These are phyloP conservation scores for Yamadazyma diospyri DNA, from an alignment of 1,139 yeast genomes.

Conservation along the genomic window DNA sequence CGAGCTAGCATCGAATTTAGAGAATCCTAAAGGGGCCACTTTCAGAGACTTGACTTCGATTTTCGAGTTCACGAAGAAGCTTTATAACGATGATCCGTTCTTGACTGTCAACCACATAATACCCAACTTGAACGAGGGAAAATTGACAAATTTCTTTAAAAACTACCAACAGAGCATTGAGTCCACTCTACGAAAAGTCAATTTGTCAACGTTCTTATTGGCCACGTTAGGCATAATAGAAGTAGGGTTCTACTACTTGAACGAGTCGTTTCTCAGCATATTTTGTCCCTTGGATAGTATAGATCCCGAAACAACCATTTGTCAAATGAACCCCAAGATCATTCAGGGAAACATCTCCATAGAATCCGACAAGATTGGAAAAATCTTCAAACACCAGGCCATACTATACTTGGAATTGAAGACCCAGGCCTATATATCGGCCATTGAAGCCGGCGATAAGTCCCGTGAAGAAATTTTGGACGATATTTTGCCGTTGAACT, in stretches of 20 bases:
- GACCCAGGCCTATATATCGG: constrained; percentile 92
- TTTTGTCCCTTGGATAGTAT: constrained; percentile 65
- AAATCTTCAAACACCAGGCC: constrained; percentile 77
- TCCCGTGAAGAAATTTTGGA: constrained; percentile 68
- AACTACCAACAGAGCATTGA: constrained; percentile 64
- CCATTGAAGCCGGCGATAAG: constrained; percentile 69
- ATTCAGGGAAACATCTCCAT: constrained; percentile 37
- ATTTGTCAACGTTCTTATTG: constrained; percentile 79
- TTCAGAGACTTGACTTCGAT: constrained; percentile 69
- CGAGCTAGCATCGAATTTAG: constrained; percentile 69
- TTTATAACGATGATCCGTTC: constrained; percentile 66
- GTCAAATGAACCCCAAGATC: constrained; percentile 34
- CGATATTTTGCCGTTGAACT: constrained; percentile 68
- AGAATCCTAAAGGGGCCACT: constrained; percentile 69
- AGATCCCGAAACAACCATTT: constrained; percentile 40
- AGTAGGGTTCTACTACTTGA: constrained; percentile 81
- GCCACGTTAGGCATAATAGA: constrained; percentile 83
- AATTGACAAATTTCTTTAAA: constrained; percentile 54
- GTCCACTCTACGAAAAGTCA: constrained; percentile 74
- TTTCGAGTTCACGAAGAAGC: constrained; percentile 67
- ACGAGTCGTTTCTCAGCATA: constrained; percentile 78
- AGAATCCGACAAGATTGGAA: constrained; percentile 35
- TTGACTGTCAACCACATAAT: constrained; percentile 58
- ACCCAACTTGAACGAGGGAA: constrained; percentile 68
- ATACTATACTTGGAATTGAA: constrained; percentile 78